These are phyloP conservation scores for Musa troglodytarum DNA, from an alignment of 176 grass and related monocot genomes.

Conservation along the genomic window DNA sequence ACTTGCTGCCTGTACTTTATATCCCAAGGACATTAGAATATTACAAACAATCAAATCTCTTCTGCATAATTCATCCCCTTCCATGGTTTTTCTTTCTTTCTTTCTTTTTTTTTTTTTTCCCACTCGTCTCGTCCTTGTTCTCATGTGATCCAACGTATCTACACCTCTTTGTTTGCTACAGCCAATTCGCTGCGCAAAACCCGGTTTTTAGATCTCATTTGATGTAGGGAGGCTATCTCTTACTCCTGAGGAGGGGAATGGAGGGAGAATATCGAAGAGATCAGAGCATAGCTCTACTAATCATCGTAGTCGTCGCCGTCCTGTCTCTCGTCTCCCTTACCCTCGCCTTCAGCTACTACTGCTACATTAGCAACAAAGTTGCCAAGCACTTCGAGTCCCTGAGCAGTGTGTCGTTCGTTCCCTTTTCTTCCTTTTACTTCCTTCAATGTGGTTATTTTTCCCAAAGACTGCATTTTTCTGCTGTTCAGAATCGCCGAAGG, in stretches of 20 bases:
- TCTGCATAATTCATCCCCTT: no score
- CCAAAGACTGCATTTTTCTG: not conserved
- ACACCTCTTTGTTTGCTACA: no score
- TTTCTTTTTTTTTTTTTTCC: no score
- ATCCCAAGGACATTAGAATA: no score
- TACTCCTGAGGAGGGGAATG: not conserved
- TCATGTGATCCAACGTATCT: no score
- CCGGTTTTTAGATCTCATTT: no score
- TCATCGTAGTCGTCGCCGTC: constrained; percentile 74
- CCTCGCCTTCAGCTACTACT: constrained; percentile 80
- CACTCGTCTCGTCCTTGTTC: no score
- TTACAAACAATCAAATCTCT: no score
- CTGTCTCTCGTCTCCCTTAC: constrained; percentile 62
- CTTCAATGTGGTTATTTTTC: not conserved
- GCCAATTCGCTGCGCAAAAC: no score
- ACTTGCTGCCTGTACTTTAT: no score
- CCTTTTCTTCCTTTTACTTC: not conserved
- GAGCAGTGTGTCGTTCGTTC: constrained; percentile 18
- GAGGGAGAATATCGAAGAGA: constrained; percentile 47
- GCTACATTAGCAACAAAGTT: constrained; percentile 95
- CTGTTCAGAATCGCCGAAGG: constrained; percentile 1
- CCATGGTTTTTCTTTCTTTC: no score
- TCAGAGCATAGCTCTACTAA: constrained; percentile 54
- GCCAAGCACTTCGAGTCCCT: constrained; percentile 53
- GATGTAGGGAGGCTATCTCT: no score